These are phyloP conservation scores for Populus euphratica DNA, from an alignment of 345 rosid genomes.

Conservation along the genomic window DNA sequence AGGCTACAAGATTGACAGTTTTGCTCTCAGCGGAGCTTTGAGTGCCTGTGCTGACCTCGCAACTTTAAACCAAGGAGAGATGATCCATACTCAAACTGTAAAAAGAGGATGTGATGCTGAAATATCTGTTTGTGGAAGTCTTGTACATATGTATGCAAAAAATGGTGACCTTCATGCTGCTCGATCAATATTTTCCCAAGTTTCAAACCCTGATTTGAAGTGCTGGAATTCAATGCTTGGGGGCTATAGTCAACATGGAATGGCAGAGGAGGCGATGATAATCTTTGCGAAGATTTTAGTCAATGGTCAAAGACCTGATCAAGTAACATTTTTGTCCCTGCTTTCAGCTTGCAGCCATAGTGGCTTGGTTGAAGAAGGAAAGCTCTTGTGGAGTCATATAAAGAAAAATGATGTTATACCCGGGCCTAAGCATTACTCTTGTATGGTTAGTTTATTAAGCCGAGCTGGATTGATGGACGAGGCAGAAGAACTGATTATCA, in stretches of 20 bases:
- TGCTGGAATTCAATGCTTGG: slow-evolving; percentile 88
- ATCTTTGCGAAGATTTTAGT: slow-evolving; percentile 43
- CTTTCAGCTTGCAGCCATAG: slow-evolving; percentile 76
- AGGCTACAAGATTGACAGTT: slow-evolving; percentile 54
- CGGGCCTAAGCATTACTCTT: slow-evolving; percentile 74
- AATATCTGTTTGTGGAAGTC: slow-evolving; percentile 64
- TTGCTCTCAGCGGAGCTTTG: slow-evolving; percentile 65
- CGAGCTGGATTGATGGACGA: slow-evolving; percentile 68
- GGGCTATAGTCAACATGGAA: slow-evolving; percentile 72
- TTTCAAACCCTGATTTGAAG: slow-evolving; percentile 61
- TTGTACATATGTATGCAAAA: slow-evolving; percentile 82
- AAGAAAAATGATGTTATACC: slow-evolving; percentile 43
- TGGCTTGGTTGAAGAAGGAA: slow-evolving; percentile 59
- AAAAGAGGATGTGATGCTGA: slow-evolving; percentile 50
- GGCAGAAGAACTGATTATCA: slow-evolving; percentile 49
- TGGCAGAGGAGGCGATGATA: slow-evolving; percentile 52
- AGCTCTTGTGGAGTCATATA: slow-evolving; percentile 62
- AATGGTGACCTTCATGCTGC: slow-evolving; percentile 56
- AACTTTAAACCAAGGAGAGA: slow-evolving; percentile 64
- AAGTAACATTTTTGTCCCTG: slow-evolving; percentile 66
- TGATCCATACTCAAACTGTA: slow-evolving; percentile 55
- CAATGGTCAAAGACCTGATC: slow-evolving; percentile 50
- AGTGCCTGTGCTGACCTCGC: slow-evolving; percentile 80
- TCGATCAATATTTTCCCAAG: slow-evolving; percentile 42
- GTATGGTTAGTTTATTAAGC: slow-evolving; percentile 74